Evolutionary conservation across 1,139 yeast genomes (phyloP).

Genomic region (Yamadazyma atlantica): DNA sequence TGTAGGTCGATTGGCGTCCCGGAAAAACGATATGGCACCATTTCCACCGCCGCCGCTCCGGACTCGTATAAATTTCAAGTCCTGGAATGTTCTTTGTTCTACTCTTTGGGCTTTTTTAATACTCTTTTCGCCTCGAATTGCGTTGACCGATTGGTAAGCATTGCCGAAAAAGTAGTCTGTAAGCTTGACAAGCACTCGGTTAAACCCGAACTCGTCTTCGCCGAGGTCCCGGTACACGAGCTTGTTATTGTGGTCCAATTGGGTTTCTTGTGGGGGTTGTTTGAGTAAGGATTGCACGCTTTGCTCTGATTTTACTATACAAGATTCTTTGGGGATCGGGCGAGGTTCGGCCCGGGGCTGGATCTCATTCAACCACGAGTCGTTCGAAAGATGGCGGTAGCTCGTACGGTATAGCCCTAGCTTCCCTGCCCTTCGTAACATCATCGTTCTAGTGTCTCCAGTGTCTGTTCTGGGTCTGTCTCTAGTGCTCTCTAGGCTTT

Average conservation of each 20-base stretch:
- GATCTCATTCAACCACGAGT: slow-evolving; percentile 16
- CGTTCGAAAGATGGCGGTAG: slow-evolving; percentile 10
- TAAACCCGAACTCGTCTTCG: slow-evolving; percentile 22
- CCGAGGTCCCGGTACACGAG: slow-evolving; percentile 20
- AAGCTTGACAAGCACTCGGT: slow-evolving; percentile 23
- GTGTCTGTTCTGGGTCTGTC: too few species aligned
- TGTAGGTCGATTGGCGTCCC: slow-evolving; percentile 78
- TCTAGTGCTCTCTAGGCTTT: too few species aligned
- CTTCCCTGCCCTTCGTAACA: not conserved
- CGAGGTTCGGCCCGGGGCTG: slow-evolving; percentile 8
- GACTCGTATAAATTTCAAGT: slow-evolving; percentile 66
- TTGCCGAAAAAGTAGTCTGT: slow-evolving; percentile 46
- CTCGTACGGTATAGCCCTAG: too few species aligned
- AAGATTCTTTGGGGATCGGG: slow-evolving; percentile 10
- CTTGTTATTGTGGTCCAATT: slow-evolving; percentile 13
- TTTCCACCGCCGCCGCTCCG: slow-evolving; percentile 85
- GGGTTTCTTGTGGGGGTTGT: slow-evolving; percentile 2
- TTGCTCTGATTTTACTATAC: slow-evolving; percentile 2
- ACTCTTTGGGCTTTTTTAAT: slow-evolving; percentile 31
- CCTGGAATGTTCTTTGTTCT: slow-evolving; percentile 48
- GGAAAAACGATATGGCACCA: slow-evolving; percentile 80
- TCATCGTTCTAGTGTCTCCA: too few species aligned
- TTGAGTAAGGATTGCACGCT: slow-evolving; percentile 5
- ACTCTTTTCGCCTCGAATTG: slow-evolving; percentile 29
- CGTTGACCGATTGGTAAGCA: slow-evolving; percentile 42